phyloP scores from a whole-genome alignment of 2,329 filamentous ascomycete genomes.

The Fusarium domesticum region DNA sequence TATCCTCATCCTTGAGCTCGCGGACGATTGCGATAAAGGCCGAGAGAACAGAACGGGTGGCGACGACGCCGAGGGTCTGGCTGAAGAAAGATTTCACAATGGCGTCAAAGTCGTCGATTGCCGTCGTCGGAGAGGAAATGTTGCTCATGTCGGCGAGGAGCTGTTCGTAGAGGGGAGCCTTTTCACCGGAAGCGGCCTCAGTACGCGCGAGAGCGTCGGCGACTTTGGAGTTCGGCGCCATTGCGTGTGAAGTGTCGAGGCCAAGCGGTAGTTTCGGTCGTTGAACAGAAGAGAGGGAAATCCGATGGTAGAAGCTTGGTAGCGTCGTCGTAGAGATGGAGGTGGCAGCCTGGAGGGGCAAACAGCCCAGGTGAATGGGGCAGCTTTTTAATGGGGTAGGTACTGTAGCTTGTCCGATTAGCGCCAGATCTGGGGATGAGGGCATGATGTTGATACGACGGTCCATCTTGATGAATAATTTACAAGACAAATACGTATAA shows the following conservation, averaged over 20 bases:
- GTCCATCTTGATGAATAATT: no score
- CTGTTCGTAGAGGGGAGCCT: slow-evolving; percentile 44
- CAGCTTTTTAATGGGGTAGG: background rate
- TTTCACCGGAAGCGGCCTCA: slow-evolving; percentile 39
- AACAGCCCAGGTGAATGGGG: background rate
- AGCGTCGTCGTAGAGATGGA: slow-evolving; percentile 11
- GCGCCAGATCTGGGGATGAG: background rate
- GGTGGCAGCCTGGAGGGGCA: background rate
- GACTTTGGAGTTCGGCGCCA: slow-evolving; percentile 42
- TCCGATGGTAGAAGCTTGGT: background rate
- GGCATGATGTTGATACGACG: background rate
- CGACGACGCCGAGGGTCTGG: slow-evolving; percentile 71
- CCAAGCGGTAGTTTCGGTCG: background rate
- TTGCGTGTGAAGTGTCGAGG: slow-evolving; percentile 19
- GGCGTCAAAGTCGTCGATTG: slow-evolving; percentile 59
- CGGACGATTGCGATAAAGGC: slow-evolving; percentile 64
- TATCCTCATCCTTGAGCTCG: slow-evolving; percentile 56
- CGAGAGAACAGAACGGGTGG: slow-evolving; percentile 66
- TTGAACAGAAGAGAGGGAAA: no score
- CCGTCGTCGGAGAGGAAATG: slow-evolving; percentile 39
- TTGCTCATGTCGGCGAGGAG: slow-evolving; percentile 44
- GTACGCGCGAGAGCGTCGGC: slow-evolving; percentile 43
- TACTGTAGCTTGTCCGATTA: background rate
- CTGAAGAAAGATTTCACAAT: slow-evolving; percentile 66
- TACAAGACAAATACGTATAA: no score